Base-by-base conservation (phyloP, 345 rosid species). In the Salix caprea region DNA sequence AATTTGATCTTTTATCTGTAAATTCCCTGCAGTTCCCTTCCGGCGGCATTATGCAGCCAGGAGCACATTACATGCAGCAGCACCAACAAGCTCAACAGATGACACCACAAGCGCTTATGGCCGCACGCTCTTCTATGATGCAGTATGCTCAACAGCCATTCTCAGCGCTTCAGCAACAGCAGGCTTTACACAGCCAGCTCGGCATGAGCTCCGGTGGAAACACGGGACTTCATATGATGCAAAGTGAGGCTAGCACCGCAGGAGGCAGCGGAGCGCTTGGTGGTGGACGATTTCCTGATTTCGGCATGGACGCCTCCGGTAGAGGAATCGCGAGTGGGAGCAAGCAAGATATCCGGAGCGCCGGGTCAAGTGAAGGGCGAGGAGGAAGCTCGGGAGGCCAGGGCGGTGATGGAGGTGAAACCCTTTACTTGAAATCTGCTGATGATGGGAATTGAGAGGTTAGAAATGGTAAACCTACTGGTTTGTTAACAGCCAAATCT, bases 61-160 rank as follows among this genome's bases (percentile, higher is more conserved):
- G 92, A 77, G 85, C 87, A 62, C 97, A 90, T 87, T 96, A 92
- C 82, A 70, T 94, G 95, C 98, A 89, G 80, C 93, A 91, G 80
- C 93, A 91, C 67, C 97, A 92, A 77, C 99, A 96, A 85, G 85
- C 92, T 74, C 97, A 90, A 81, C 97, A 89, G 82, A 90, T 92
- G 97, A 89, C 90, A 65, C 96, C 86, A 2, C 98, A 96, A 75
- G 87, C 99, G 4, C 90, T 96, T 14, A 86, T 96, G 93, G 97
- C 94, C 7, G 93, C 97, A 6, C 87, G 97, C 61, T 89, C 99
- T 36, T 94, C 99, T 67, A 92, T 92, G 97, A 30, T 92, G 83
- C 62, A 56, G 62, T 96, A 94, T 76, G 72, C 88, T 36, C 98
- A 93, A 82, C 98, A 91, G 74, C 95, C 90, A 67, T 90, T 74